Evolutionary conservation across 176 grass and related monocot genomes (phyloP), one percentile per base, ranked within the genome.

Genomic region (Triticum turgidum): DNA sequence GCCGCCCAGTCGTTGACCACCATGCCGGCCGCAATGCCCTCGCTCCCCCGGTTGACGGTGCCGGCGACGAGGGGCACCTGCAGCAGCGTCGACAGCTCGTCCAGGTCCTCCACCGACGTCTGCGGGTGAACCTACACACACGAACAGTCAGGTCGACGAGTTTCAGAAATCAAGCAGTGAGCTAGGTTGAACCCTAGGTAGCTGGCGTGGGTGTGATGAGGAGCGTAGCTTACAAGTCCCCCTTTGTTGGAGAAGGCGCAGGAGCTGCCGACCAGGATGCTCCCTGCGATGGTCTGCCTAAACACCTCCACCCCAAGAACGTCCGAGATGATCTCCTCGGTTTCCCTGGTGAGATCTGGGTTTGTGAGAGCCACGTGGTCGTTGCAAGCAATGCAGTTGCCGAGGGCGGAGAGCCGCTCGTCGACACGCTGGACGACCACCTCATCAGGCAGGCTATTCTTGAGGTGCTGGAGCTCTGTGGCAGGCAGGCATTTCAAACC

Each of bases 301-400:
- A 98, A 91, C 9, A 98, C 92, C 76, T 96, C 96, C 2, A 91
- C 91, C 18, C 93, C 90, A 47, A 98, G 90, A 61, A 96, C 91
- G 67, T 96, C 92, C 34, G 93, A 83, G 27, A 98, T 89, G 65
- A 91, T 63, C 34, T 98, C 96, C 70, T 98, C 96, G 15, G 96
- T 96, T 92, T 94, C 96, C 96, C 82, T 90, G 86, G 89, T 90
- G 13, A 98, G 90, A 78, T 98, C 96, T 73, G 96, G 93, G 79
- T 98, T 89, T 38, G 96, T 92, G 63, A 98, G 93, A 66, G 92
- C 91, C 3, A 98, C 92, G 73, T 98, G 91, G 75, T 98, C 96
- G 37, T 96, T 98, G 69, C 93, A 98, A 73, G 93, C 86, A 21
- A 98, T 81, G 90, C 96, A 98, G 52, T 98, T 98, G 21, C 93